These are phyloP conservation scores for Triticum monococcum DNA, from an alignment of 176 grass and related monocot genomes.

Conservation along the genomic window DNA sequence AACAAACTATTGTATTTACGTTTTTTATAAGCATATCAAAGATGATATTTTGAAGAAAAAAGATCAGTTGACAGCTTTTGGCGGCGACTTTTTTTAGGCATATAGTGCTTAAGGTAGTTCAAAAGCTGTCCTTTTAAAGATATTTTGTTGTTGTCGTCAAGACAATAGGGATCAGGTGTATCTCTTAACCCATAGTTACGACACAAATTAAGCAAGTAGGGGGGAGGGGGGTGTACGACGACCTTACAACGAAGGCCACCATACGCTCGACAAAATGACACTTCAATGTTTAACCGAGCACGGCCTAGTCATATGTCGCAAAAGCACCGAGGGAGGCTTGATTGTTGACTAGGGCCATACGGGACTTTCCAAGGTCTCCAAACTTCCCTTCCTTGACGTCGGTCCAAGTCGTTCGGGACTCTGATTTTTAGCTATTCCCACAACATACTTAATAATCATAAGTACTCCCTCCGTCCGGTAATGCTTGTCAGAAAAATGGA, in stretches of 20 bases:
- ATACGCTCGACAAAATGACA: not conserved
- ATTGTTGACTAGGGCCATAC: not conserved
- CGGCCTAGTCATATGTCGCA: not conserved
- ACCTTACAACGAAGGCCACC: not conserved
- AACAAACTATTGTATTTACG: not conserved
- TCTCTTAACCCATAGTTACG: not conserved
- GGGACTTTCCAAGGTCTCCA: not conserved
- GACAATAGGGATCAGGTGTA: not conserved
- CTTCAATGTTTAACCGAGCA: not conserved
- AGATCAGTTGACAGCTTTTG: not conserved
- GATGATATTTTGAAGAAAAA: not conserved
- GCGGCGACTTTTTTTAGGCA: not conserved
- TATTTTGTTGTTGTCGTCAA: not conserved
- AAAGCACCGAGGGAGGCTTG: not conserved
- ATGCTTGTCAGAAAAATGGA: no score
- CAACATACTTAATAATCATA: not conserved
- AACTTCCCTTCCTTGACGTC: not conserved
- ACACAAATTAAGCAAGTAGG: not conserved
- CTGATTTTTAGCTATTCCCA: no score
- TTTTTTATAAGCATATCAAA: not conserved
- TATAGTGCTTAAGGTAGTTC: not conserved
- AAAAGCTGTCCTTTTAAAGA: not conserved
- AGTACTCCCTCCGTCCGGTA: no score
- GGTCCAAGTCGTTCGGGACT: not conserved
- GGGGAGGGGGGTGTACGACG: no score